Evolutionary conservation across 495 filamentous ascomycete genomes (phyloP), one percentile per base, ranked within the genome.

Genomic region (Penicillium riverlandense): DNA sequence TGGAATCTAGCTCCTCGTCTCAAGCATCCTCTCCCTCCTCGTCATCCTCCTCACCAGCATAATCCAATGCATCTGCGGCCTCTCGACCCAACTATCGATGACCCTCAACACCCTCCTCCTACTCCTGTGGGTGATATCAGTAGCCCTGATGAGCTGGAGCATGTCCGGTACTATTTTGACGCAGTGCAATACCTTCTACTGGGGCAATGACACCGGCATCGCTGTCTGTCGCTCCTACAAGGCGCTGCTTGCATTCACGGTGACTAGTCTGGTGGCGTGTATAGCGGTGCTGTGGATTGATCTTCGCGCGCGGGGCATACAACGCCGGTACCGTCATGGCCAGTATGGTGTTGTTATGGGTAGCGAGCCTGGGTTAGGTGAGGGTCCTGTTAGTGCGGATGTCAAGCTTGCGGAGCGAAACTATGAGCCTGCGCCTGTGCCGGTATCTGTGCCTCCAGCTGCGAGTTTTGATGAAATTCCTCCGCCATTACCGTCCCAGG

Each of bases 141-240:
- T 84, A 35, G 67, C 56, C 33, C 66, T 86, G 11, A 59, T 84
- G 34, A 64, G 64, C 53, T 83, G 75, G 72, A 76, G 70, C 59
- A 66, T 78, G 44, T 65, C 69, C 37, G 62, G 70, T 48, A 82
- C 78, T 1, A 69, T 85, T 49, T 62, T 67, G n/a, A 73, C 78
- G 44, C 60, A 65, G 45, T 86, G 83, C 63, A 69, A 66, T 14
- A 55, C 60, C 6, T 48, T 57, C 30, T 70, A 71, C 61, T 86
- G 80, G 79, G 62, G 67, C 33, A 76, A 73, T 29, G 67, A 72
- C 0, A 74, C 74, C 28, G 81, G 75, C 29, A 71, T 83, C 38
- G 68, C 70, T 54, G 72, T 85, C 34, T 85, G 82, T 59, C 60
- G 76, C 40, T 62, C 74, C 48, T 86, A 83, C 71, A 86, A 85